A percentile compares a stretch with the other conserved stretches of the same genome.
Evolutionary conservation across 1,284 basidiomycete genomes (phyloP).

Genomic region (Sphaerobolus stellatus): DNA sequence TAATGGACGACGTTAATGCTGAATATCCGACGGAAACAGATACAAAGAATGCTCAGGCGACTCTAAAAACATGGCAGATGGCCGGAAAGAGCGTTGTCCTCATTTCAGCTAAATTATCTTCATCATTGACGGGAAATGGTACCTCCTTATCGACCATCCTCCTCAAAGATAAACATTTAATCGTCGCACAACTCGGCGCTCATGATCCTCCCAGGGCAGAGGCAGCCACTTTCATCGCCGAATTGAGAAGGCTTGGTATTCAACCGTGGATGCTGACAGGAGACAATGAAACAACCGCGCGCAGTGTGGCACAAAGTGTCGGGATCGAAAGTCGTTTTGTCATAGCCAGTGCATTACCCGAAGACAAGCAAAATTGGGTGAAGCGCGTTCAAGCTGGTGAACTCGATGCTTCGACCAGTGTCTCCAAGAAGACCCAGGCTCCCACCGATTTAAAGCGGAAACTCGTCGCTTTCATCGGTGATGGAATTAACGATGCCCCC

Average conservation of each 20-base stretch:
- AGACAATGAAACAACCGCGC: slow-evolving; percentile 72
- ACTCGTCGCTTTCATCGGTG: slow-evolving; percentile 71
- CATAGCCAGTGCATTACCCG: slow-evolving; percentile 75
- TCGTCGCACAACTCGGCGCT: slow-evolving; percentile 42
- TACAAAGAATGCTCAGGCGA: too few species aligned
- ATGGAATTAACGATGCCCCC: slow-evolving; percentile 80
- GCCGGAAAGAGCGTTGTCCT: slow-evolving; percentile 72
- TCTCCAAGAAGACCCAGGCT: not conserved
- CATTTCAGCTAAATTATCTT: slow-evolving; percentile 29
- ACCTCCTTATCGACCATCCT: not conserved
- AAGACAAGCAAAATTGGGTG: slow-evolving; percentile 63
- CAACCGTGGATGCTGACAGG: slow-evolving; percentile 79
- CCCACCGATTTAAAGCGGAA: slow-evolving; percentile 30
- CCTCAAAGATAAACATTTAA: slow-evolving; percentile 21
- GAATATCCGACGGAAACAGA: slow-evolving; percentile 21
- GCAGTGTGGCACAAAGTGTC: slow-evolving; percentile 65
- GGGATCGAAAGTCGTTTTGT: slow-evolving; percentile 69
- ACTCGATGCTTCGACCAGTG: slow-evolving; percentile 6
- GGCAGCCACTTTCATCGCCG: slow-evolving; percentile 38
- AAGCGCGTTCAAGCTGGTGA: slow-evolving; percentile 34
- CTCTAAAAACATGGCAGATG: slow-evolving; percentile 57
- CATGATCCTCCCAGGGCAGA: slow-evolving; percentile 50
- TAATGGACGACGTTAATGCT: slow-evolving; percentile 52
- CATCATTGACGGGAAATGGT: too few species aligned
- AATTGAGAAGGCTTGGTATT: slow-evolving; percentile 52